These are phyloP conservation scores for Diaporthe ampelina DNA, from an alignment of 2,329 filamentous ascomycete genomes.

Conservation along the genomic window DNA sequence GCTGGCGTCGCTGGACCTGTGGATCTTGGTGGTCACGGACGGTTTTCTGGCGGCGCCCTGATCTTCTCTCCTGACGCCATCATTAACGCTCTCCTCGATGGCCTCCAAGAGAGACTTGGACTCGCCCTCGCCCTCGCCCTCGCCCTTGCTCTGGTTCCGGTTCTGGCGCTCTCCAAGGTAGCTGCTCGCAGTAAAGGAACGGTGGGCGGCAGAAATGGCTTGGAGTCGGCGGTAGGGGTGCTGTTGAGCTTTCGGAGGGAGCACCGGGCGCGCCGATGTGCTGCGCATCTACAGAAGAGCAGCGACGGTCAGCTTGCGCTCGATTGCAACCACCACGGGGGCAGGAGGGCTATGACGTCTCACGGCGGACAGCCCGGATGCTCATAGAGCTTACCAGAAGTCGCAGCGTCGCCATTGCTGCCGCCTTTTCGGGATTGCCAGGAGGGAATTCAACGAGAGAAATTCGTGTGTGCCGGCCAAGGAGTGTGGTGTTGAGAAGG, in stretches of 20 bases:
- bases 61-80: conserved; percentile 16
- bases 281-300: conserved; percentile 31
- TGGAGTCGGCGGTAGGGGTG: conserved; percentile 38
- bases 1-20: conserved; percentile 48
- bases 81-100: conserved; percentile 10
- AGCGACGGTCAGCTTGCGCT: conserved; percentile 33
- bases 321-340: background rate
- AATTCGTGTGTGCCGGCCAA: conserved; percentile 16
- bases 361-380: background rate
- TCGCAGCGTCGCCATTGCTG: conserved; percentile 42
- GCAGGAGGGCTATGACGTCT: conserved; percentile 35
- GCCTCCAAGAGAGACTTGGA: conserved; percentile 21
- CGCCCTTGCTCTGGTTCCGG: conserved; percentile 19
- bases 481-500: conserved; percentile 29
- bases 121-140: conserved; percentile 21
- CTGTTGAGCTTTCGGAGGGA: conserved; percentile 23
- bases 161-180: conserved; percentile 22
- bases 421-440: conserved; percentile 29
- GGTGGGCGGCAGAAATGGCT: conserved; percentile 39
- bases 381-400: conserved; percentile 39
- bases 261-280: conserved; percentile 36
- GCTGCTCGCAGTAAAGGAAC: conserved; percentile 35
- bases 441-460: background rate
- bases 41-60: conserved; percentile 6
- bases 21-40: conserved; percentile 38